Evolutionary conservation across 2,329 filamentous ascomycete species (phyloP), one percentile per base, ranked within the genome.

Genomic region (Zopfia rhizophila): DNA sequence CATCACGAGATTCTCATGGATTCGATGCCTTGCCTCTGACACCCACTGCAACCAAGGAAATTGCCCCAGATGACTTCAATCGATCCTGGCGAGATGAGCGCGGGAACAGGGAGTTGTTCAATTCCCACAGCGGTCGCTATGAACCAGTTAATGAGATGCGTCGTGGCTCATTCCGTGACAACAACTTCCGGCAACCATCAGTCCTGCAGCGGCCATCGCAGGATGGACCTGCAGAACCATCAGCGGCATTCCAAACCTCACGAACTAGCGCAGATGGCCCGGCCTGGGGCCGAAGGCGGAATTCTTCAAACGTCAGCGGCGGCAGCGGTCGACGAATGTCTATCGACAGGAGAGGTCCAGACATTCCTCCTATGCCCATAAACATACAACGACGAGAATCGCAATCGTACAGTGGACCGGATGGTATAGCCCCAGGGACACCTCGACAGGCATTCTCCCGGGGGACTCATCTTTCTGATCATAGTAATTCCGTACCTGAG

Each of bases 121-220:
- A 97, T 68, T 96, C 93, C n/a, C 89, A 95, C 43, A 96, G 91
- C 41, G 93, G 93, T 13, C 87, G 91, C 38, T 96, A 96, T 60
- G 93, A 97, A 67, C 91, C 92, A 12, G 93, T 92, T 3, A 78
- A 82, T 39, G 91, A 96, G 43, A 78, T 75, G 52, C 86, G 91
- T 25, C 85, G 90, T 55, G 84, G 83, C 13, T 85, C 88, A 21
- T 76, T 83, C 54, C 84, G 88, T 38, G 82, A 85, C 43, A 89
- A 94, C 42, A 80, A 83, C 50, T 80, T 83, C 45, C 84, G 89
- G 36, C 87, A 93, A 55, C 88, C 90, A 17, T 82, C 91, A 11
- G 75, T 97, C 7, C 74, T 97, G 32, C 92, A 97, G 66, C 81
- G 93, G 33, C 83, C 87, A 14, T 74, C 79, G 3, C 82, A 83